Base-by-base conservation (phyloP, 805 yeast genomes). In the Jamesozyma spencerorum region DNA sequence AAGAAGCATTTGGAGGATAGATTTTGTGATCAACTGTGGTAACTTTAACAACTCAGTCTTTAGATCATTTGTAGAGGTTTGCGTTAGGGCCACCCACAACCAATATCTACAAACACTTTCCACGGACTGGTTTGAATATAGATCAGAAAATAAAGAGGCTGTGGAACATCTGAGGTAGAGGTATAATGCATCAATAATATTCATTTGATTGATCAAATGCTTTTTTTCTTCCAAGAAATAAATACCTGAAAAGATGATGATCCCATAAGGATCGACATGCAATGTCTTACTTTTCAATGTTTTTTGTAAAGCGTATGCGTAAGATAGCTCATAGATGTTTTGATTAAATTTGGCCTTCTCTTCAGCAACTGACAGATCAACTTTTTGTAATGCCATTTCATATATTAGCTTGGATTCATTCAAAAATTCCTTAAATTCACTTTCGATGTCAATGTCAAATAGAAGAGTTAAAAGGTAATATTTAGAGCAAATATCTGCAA, bases 391-490 rank as follows among this genome's bases (percentile, higher is more conserved):
- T 2, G 36, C 19, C 4, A 54, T 46, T 7, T 49, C 47, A 41
- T 81, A 75, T 2, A 81, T 52, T 1, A 51, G 47, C 34, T 57
- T 58, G 1, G 79, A 57, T 28, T 67, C 66, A 2, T 54, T 50
- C 8, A 67, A 53, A 54, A 48, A 57, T 5, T 61, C 47, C 2
- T 49, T 44, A 38, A 80, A 70, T 13, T 58, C 55, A 1, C 54
- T 52, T 10, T 58, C 60, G 7, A 78, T 62, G 35, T 80, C 74
- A 36, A 85, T 54, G 55, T 85, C 95, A 59, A 72, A 74, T 6
- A 88, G 74, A 19, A 66, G 51, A 0, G 80, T 70, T 43, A 85
- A 63, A 34, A 66, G 66, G 27, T 64, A 53, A 15, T 65, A 57
- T 38, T 79, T 53, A 18, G 60, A 65, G 44, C 54, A 62, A 1